phyloP scores from a whole-genome alignment of 208 protist genomes.

The Leishmania braziliensis region DNA sequence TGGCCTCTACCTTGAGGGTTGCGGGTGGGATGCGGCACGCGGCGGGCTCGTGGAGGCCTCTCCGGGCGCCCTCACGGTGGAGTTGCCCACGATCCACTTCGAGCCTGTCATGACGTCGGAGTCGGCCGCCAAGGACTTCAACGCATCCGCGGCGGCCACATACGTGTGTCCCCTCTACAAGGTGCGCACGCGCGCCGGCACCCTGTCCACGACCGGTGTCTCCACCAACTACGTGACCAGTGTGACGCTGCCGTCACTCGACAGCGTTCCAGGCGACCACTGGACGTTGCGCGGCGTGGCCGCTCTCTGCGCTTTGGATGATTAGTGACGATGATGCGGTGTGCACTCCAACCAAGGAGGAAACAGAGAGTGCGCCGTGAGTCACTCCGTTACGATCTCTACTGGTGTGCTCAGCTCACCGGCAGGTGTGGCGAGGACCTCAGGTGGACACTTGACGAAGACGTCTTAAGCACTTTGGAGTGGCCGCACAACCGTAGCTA shows the following conservation, averaged over 20 bases:
- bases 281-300: constrained; percentile 94
- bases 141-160: constrained; percentile 15
- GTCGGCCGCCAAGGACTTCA: background rate
- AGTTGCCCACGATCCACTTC: constrained; percentile 89
- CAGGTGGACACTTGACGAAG: background rate
- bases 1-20: constrained; percentile 92
- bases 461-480: too few relatives aligned
- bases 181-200: constrained; percentile 85
- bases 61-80: constrained; percentile 81
- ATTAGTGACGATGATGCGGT: constrained; percentile 31
- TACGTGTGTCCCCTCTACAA: constrained; percentile 95
- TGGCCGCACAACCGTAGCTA: background rate
- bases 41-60: constrained; percentile 74
- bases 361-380: background rate
- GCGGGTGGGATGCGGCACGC: constrained; percentile 56
- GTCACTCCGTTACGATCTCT: background rate
- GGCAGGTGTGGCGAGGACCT: background rate
- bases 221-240: constrained; percentile 92
- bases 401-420: background rate
- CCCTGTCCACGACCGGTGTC: constrained; percentile 89
- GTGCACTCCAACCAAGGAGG: background rate
- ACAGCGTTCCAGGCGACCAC: constrained; percentile 68
- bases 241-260: constrained; percentile 68
- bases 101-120: constrained; percentile 69
- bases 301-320: constrained; percentile 88